Conservation (phyloP, 177 flowering plant species). For the Vitis hybrid region DNA sequence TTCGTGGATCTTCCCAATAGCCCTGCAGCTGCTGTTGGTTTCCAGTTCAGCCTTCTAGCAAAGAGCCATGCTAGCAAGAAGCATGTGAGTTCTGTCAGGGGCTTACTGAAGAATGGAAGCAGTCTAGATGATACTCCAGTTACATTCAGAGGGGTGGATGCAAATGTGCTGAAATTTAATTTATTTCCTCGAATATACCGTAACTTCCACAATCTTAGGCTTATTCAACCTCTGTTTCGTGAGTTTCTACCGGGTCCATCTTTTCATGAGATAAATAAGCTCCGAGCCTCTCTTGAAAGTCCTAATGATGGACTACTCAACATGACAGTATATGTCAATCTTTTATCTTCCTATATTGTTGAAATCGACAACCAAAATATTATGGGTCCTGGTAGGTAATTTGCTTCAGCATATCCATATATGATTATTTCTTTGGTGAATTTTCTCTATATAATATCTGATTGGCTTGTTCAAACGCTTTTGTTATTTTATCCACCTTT, state of each 20-base stretch:
- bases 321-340: constrained; percentile 66
- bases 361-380: constrained; percentile 64
- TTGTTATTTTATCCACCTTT: not conserved
- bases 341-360: constrained; percentile 76
- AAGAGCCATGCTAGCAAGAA: constrained; percentile 41
- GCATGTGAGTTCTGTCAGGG: constrained; percentile 71
- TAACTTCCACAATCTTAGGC: constrained; percentile 60
- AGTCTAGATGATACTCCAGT: constrained; percentile 48
- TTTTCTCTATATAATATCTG: not conserved
- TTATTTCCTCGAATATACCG: constrained; percentile 77
- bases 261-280: constrained; percentile 43
- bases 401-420: constrained; percentile 2
- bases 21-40: constrained; percentile 94
- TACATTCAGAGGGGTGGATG: constrained; percentile 70
- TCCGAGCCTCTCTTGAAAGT: constrained; percentile 68
- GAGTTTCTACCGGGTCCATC: constrained; percentile 83
- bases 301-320: constrained; percentile 70
- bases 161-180: constrained; percentile 75
- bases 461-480: not conserved
- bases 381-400: constrained; percentile 76
- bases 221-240: constrained; percentile 88
- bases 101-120: constrained; percentile 59
- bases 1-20: constrained; percentile 85
- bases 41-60: constrained; percentile 77
- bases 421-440: not conserved